Conservation (phyloP, 2,329 filamentous ascomycete genomes). For the Aureobasidium uvarum region DNA sequence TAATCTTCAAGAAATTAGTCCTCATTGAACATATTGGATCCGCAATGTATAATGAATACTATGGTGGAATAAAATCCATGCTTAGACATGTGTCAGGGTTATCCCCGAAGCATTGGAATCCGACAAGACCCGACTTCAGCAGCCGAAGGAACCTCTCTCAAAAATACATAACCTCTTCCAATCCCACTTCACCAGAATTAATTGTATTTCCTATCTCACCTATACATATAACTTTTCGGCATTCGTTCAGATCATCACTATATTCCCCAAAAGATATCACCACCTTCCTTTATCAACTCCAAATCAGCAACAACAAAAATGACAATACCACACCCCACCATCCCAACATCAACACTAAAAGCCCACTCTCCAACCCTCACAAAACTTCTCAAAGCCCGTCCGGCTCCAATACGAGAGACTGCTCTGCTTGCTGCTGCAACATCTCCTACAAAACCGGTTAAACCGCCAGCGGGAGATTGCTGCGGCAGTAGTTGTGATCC, state of each 20-base stretch:
- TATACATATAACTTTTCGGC: neutral
- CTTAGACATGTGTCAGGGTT: neutral
- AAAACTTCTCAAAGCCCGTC: constrained; percentile 24
- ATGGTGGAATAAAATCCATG: neutral
- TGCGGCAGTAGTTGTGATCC: constrained; percentile 29
- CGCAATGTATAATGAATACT: neutral
- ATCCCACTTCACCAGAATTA: neutral
- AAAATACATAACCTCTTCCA: neutral
- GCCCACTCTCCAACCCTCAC: constrained; percentile 26
- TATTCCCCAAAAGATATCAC: neutral
- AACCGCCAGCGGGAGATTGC: constrained; percentile 28
- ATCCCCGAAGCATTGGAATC: neutral
- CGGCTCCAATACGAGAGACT: constrained; percentile 18
- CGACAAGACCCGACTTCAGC: constrained; percentile 1
- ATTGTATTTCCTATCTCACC: neutral
- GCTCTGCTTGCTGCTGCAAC: constrained; percentile 21
- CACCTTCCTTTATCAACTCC: neutral
- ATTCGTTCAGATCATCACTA: too few species aligned
- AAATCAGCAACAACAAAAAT: neutral
- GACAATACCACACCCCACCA: neutral
- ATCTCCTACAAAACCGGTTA: constrained; percentile 1
- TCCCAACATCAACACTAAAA: constrained; percentile 7
- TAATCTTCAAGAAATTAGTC: too few species aligned
- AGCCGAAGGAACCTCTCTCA: neutral
- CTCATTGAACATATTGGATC: too few species aligned